These are phyloP conservation scores for Fusarium piperis DNA, from an alignment of 2,329 filamentous ascomycete species.

Conservation along the genomic window DNA sequence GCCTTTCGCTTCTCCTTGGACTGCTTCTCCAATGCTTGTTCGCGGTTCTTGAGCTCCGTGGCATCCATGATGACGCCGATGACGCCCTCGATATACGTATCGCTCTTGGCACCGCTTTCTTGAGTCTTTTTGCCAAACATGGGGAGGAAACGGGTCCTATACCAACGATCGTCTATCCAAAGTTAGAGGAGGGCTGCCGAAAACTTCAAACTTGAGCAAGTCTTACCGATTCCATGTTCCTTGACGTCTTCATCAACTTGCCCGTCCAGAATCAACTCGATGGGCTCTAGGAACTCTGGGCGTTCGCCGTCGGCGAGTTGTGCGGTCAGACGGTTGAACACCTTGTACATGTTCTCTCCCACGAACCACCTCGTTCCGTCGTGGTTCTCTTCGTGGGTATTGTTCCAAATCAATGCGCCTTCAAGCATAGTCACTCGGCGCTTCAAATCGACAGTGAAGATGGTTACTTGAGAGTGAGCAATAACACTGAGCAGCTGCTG, in stretches of 20 bases:
- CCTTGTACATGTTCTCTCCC: slow-evolving; percentile 70
- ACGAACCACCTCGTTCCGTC: slow-evolving; percentile 61
- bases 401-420: slow-evolving; percentile 69
- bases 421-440: slow-evolving; percentile 74
- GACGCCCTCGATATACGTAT: slow-evolving; percentile 72
- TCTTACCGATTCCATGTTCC: slow-evolving; percentile 67
- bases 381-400: slow-evolving; percentile 50
- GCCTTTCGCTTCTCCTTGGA: slow-evolving; percentile 75
- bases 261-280: slow-evolving; percentile 73
- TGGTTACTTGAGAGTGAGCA: slow-evolving; percentile 77
- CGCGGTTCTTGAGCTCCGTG: slow-evolving; percentile 68
- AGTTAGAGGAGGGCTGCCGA: slow-evolving; percentile 9
- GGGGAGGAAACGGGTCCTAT: slow-evolving; percentile 76
- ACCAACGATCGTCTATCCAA: slow-evolving; percentile 68
- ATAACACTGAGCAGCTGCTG: slow-evolving; percentile 79
- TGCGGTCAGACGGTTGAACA: slow-evolving; percentile 64
- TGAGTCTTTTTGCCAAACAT: slow-evolving; percentile 66
- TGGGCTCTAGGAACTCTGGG: slow-evolving; percentile 63
- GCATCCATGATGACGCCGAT: slow-evolving; percentile 85
- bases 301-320: slow-evolving; percentile 55
- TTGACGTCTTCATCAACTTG: slow-evolving; percentile 67
- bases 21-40: slow-evolving; percentile 65
- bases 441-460: slow-evolving; percentile 76
- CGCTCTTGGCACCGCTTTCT: slow-evolving; percentile 57
- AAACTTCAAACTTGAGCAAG: not conserved